These are phyloP conservation scores for Yamadazyma conglobata DNA, from an alignment of 1,139 yeast genomes.

Conservation along the genomic window DNA sequence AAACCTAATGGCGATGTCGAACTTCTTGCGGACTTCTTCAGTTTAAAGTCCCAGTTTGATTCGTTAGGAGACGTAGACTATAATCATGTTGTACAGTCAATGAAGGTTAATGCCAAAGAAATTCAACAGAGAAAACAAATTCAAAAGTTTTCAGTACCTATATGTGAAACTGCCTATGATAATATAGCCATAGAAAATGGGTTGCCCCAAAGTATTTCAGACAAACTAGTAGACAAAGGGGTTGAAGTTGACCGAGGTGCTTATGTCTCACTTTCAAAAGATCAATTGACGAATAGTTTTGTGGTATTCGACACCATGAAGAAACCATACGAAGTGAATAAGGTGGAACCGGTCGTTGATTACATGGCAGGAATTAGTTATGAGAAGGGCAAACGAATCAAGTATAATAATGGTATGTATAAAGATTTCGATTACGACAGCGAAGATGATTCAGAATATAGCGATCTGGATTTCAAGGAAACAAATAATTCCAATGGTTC, in stretches of 20 bases:
- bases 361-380: slow-evolving; percentile 15
- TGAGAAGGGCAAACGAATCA: slow-evolving; percentile 10
- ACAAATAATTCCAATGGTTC: no score
- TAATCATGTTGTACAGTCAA: slow-evolving; percentile 22
- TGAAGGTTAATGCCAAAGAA: slow-evolving; percentile 25
- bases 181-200: slow-evolving; percentile 50
- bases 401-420: slow-evolving; percentile 15
- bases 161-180: slow-evolving; percentile 45
- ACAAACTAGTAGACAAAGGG: slow-evolving; percentile 45
- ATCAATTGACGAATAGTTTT: slow-evolving; percentile 35
- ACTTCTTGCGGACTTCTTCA: slow-evolving; percentile 51
- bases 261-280: slow-evolving; percentile 39
- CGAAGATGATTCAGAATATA: slow-evolving; percentile 4
- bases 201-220: slow-evolving; percentile 47
- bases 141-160: slow-evolving; percentile 25
- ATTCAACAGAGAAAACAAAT: slow-evolving; percentile 23
- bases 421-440: slow-evolving; percentile 5
- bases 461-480: background rate
- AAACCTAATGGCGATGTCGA: slow-evolving; percentile 53
- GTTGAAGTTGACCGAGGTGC: slow-evolving; percentile 44
- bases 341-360: slow-evolving; percentile 22
- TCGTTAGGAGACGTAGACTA: slow-evolving; percentile 26
- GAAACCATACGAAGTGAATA: slow-evolving; percentile 18
- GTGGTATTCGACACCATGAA: slow-evolving; percentile 40
- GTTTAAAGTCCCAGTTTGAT: slow-evolving; percentile 48